Evolutionary conservation across 345 rosid species (phyloP).

Genomic region (Passiflora organensis): DNA sequence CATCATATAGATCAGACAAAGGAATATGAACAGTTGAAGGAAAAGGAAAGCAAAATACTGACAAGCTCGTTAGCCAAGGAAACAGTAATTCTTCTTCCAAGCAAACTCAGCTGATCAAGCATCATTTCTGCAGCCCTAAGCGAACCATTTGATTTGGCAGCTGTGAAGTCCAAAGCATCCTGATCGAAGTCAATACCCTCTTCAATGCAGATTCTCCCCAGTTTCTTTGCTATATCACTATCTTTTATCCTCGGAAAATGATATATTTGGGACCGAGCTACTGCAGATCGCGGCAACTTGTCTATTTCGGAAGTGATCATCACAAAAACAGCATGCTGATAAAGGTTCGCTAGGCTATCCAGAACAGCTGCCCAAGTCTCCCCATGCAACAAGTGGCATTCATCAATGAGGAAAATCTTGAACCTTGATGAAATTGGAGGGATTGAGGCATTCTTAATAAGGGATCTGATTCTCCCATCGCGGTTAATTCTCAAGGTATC

Average conservation of each 20-base stretch:
- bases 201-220: slow-evolving; percentile 57
- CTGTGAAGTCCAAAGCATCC: slow-evolving; percentile 73
- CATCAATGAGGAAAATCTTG: slow-evolving; percentile 75
- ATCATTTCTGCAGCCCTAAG: slow-evolving; percentile 91
- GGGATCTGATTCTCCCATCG: slow-evolving; percentile 47
- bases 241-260: slow-evolving; percentile 72
- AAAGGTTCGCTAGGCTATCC: slow-evolving; percentile 57
- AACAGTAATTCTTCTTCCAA: slow-evolving; percentile 73
- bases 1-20: slow-evolving; percentile 2
- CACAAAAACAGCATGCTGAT: slow-evolving; percentile 63
- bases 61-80: slow-evolving; percentile 83
- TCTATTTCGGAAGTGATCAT: slow-evolving; percentile 80
- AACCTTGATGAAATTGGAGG: slow-evolving; percentile 74
- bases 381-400: slow-evolving; percentile 70
- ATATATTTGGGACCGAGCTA: slow-evolving; percentile 73
- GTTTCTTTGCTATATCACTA: slow-evolving; percentile 51
- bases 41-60: slow-evolving; percentile 30
- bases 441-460: slow-evolving; percentile 52
- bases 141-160: slow-evolving; percentile 87
- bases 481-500: slow-evolving; percentile 68
- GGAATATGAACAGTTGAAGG: background rate
- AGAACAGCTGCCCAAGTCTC: slow-evolving; percentile 75
- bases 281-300: slow-evolving; percentile 67
- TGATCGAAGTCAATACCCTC: slow-evolving; percentile 76
- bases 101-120: slow-evolving; percentile 91